phyloP scores from a whole-genome alignment of 495 filamentous ascomycete species.

The Pseudoneurospora amorphoporcata region DNA sequence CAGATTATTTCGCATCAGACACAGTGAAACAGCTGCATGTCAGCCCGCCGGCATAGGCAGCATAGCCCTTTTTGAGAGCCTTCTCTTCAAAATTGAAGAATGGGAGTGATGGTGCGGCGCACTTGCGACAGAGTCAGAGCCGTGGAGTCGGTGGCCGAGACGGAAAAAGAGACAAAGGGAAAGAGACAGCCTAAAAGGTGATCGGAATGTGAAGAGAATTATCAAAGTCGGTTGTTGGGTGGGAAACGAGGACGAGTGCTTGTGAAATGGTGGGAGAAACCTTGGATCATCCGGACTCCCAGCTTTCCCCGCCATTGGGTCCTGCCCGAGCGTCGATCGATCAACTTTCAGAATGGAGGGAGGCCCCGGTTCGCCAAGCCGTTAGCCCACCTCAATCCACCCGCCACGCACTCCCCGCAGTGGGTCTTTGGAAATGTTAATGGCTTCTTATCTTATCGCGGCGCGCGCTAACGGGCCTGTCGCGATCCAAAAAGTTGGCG shows the following conservation, averaged over 20 bases:
- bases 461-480: not conserved
- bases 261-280: not conserved
- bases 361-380: not conserved
- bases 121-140: not conserved
- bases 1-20: not conserved
- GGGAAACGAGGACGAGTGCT: not conserved
- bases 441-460: constrained; percentile 12
- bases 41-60: not conserved
- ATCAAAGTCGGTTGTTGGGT: not conserved
- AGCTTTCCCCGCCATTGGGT: not conserved
- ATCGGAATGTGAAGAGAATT: not conserved
- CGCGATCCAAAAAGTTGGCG: constrained; percentile 5
- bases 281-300: not conserved
- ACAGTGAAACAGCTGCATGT: not conserved
- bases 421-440: not conserved
- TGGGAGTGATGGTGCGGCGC: not conserved
- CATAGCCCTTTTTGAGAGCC: not conserved
- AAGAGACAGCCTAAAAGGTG: not conserved
- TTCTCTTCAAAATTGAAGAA: not conserved
- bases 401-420: not conserved
- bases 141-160: not conserved
- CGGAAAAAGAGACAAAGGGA: not conserved
- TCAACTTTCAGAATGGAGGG: not conserved
- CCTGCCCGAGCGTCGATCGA: not conserved
- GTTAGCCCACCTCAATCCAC: not conserved